Evolutionary conservation across 2,329 filamentous ascomycete genomes (phyloP).

Genomic region (Beauveria scarabaeidicola): DNA sequence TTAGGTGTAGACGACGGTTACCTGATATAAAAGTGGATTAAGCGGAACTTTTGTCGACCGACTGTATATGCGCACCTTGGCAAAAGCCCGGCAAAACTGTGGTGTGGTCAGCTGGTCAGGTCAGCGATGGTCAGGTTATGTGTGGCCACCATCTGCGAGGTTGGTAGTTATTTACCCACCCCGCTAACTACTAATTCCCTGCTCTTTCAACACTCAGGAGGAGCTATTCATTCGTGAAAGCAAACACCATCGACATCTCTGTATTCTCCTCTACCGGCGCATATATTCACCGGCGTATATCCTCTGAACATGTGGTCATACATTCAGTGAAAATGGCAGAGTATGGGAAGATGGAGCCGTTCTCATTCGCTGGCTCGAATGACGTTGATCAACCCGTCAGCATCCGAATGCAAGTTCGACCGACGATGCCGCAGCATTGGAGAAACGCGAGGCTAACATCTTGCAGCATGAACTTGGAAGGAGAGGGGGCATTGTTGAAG

Average conservation of each 20-base stretch:
- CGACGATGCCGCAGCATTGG: background rate
- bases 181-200: background rate
- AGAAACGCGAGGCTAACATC: background rate
- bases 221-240: background rate
- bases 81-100: too few relatives aligned
- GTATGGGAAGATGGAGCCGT: constrained; percentile 70
- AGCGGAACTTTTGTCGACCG: too few relatives aligned
- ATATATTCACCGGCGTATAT: background rate
- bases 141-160: too few relatives aligned
- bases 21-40: too few relatives aligned
- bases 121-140: too few relatives aligned
- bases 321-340: constrained; percentile 23
- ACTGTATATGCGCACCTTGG: too few relatives aligned
- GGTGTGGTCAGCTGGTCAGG: too few relatives aligned
- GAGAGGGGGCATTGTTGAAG: constrained; percentile 32
- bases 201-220: background rate
- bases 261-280: background rate
- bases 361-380: constrained; percentile 88
- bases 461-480: constrained; percentile 39
- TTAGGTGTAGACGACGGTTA: too few relatives aligned
- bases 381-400: constrained; percentile 67
- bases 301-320: background rate
- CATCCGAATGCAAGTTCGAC: constrained; percentile 50
- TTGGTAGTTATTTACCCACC: background rate
- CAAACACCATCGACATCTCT: background rate